Conservation (phyloP, 352 stramenopile species). For the Phytophthora colocasiae region DNA sequence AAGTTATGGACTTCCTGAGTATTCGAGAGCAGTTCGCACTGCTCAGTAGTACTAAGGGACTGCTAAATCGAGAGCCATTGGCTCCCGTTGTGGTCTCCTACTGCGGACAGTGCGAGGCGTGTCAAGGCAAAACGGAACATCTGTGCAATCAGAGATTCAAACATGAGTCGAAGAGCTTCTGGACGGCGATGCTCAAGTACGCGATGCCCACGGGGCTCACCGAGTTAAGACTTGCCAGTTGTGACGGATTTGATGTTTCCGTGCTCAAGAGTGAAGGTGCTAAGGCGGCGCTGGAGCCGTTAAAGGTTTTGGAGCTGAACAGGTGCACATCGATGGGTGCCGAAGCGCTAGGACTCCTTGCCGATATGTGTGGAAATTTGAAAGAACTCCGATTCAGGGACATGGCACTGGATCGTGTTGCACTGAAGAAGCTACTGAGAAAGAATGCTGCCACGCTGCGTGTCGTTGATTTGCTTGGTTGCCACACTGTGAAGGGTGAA, state of each 20-base stretch:
- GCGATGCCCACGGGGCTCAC: conserved; percentile 44
- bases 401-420: conserved; percentile 66
- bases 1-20: conserved; percentile 63
- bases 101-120: conserved; percentile 64
- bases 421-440: conserved; percentile 56
- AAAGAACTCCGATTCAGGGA: conserved; percentile 73
- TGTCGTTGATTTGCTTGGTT: conserved; percentile 78
- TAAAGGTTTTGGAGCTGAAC: conserved; percentile 71
- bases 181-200: conserved; percentile 56
- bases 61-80: conserved; percentile 54
- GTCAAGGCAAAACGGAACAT: conserved; percentile 55
- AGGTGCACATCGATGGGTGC: conserved; percentile 51
- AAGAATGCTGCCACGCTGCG: conserved; percentile 59
- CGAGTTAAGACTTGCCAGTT: conserved; percentile 65
- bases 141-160: conserved; percentile 57
- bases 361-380: conserved; percentile 53
- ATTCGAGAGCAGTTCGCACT: conserved; percentile 69
- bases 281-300: conserved; percentile 37
- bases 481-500: conserved; percentile 67
- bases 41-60: conserved; percentile 45
- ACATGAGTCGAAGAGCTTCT: conserved; percentile 52
- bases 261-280: conserved; percentile 43
- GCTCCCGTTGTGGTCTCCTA: conserved; percentile 56
- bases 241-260: conserved; percentile 46
- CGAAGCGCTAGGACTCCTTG: conserved; percentile 53